Percentiles rank a stretch among this genome's conserved stretches.
Conservation (phyloP, 2,329 filamentous ascomycete species). For the Hypoxylon rubiginosum region DNA sequence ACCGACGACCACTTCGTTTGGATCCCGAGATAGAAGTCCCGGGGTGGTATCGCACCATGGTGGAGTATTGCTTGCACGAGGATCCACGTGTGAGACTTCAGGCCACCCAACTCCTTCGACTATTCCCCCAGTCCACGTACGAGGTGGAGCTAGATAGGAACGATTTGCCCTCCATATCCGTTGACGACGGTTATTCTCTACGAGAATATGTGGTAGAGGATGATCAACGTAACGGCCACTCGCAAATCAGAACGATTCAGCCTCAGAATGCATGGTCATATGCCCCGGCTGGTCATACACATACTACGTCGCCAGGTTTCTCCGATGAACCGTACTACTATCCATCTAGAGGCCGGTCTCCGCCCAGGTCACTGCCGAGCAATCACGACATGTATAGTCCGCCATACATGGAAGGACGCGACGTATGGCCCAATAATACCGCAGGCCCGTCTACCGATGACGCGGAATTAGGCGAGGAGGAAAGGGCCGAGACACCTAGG, state of each 20-base stretch:
- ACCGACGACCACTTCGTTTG: slow-evolving; percentile 76
- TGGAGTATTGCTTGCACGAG: slow-evolving; percentile 81
- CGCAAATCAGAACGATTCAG: slow-evolving; percentile 57
- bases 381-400: slow-evolving; percentile 56
- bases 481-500: slow-evolving; percentile 41
- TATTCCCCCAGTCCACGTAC: slow-evolving; percentile 69
- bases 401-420: slow-evolving; percentile 40
- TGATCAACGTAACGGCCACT: slow-evolving; percentile 52
- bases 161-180: slow-evolving; percentile 54
- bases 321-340: slow-evolving; percentile 61
- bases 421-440: slow-evolving; percentile 42
- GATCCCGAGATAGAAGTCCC: slow-evolving; percentile 75
- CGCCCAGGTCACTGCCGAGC: slow-evolving; percentile 64
- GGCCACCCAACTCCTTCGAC: slow-evolving; percentile 76
- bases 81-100: slow-evolving; percentile 79
- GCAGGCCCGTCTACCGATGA: slow-evolving; percentile 36
- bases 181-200: slow-evolving; percentile 57
- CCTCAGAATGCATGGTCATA: slow-evolving; percentile 61
- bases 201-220: slow-evolving; percentile 58
- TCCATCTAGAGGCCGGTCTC: slow-evolving; percentile 66
- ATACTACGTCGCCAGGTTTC: slow-evolving; percentile 50
- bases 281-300: slow-evolving; percentile 55
- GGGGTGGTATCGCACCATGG: slow-evolving; percentile 81
- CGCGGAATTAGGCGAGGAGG: slow-evolving; percentile 35
- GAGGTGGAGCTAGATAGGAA: slow-evolving; percentile 46